Percentiles rank a stretch among this genome's conserved stretches.
Evolutionary conservation across 1,139 yeast species (phyloP).

Genomic region (Diutina scorzettiae): DNA sequence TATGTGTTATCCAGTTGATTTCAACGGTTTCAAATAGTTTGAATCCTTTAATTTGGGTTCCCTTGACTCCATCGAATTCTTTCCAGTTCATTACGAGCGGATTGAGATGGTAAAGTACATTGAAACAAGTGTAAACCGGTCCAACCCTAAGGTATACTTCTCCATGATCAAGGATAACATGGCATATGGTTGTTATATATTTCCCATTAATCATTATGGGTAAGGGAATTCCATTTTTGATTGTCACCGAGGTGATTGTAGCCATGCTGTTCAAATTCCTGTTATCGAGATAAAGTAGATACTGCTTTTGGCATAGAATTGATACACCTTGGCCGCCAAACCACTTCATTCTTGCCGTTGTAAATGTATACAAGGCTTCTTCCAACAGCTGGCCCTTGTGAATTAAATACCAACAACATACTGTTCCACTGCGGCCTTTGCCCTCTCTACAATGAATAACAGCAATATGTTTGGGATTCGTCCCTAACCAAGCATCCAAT

Average conservation of each 20-base stretch:
- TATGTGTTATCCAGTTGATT: neutral
- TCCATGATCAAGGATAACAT: neutral
- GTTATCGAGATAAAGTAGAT: neutral
- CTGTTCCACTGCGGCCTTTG: conserved; percentile 4
- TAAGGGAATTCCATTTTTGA: neutral
- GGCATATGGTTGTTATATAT: too few species aligned
- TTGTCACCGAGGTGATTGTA: neutral
- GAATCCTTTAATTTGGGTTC: neutral
- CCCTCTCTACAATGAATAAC: conserved; percentile 3
- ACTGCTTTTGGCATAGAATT: neutral
- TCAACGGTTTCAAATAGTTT: neutral
- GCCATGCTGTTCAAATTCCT: neutral
- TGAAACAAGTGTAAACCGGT: neutral
- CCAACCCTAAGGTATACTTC: neutral
- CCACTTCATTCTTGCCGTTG: neutral
- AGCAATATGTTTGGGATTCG: neutral
- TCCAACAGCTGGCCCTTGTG: neutral
- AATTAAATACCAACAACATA: conserved; percentile 5
- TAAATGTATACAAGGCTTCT: neutral
- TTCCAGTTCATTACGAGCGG: neutral
- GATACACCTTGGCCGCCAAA: conserved; percentile 4
- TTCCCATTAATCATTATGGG: neutral
- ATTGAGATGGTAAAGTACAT: neutral
- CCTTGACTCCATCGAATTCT: conserved; percentile 1
- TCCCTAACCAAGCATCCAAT: neutral